Evolutionary conservation across 2,329 filamentous ascomycete genomes (phyloP), one percentile per base, ranked within the genome.

Genomic region (Boeremia lycopersici): DNA sequence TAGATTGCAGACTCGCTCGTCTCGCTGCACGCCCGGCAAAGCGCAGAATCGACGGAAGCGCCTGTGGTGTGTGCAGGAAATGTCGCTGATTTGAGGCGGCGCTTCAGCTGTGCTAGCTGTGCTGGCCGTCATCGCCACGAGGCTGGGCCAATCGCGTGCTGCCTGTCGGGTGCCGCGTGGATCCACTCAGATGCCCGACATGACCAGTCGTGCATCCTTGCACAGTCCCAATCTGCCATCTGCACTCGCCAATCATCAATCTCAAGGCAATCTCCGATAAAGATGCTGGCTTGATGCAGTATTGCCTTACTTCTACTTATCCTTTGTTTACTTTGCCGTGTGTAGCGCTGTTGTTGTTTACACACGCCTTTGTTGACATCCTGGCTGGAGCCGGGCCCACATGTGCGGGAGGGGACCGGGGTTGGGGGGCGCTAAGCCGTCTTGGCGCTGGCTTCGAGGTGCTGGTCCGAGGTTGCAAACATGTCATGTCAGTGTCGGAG

Each of bases 61-160:
- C 19, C 19, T 2, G 19, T 23, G 19, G 19, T 3, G 19, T 23
- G 19, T 23, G n/a, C n/a, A 23, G 19, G 19, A 23, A 23, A 2
- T 5, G 19, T 23, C 19, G 19, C 19, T 2, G 19, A 23, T 23
- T 23, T 5, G 19, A 23, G 19, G 19, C 19, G 19, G 19, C 19
- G 19, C 19, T 23, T 23, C 19, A 23, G 19, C 19, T 23, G 19
- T 23, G 19, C 19, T 23, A n/a, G 19, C 19, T 55, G 52, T 39
- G 52, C 43, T 54, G 51, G 48, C 35, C 33, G 30, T 11, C 29
- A 54, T 54, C 40, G 39, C 34, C 45, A 41, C 33, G 46, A 40
- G 43, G 52, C 41, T 49, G 52, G 52, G 35, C 52, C 52, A 46
- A 55, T 55, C 40, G 42, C 36, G 23, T 10, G 29, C 4, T 4